phyloP scores from a whole-genome alignment of 129 eudicot species.

The Kitagawia praeruptora region DNA sequence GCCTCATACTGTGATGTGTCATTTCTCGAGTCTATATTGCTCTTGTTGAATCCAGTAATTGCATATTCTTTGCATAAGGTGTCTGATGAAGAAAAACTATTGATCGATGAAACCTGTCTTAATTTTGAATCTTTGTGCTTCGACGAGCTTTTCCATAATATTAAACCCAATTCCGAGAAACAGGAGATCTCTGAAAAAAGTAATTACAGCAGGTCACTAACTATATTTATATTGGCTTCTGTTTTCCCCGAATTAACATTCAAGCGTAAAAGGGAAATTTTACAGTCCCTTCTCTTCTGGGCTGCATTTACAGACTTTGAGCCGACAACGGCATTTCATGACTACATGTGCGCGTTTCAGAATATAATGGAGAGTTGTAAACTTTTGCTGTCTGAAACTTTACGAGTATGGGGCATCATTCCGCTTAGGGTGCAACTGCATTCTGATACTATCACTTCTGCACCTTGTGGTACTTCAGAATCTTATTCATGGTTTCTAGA shows the following conservation, averaged over 20 bases:
- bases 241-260: conserved; percentile 63
- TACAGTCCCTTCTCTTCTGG: conserved; percentile 51
- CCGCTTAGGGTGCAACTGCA: conserved; percentile 30
- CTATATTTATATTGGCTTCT: conserved; percentile 67
- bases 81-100: conserved; percentile 40
- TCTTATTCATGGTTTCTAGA: conserved; percentile 39
- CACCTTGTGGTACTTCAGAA: conserved; percentile 25
- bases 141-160: conserved; percentile 55
- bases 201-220: conserved; percentile 41
- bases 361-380: conserved; percentile 51
- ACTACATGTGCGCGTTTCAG: conserved; percentile 78
- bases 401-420: conserved; percentile 43
- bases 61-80: conserved; percentile 65
- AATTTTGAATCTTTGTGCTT: conserved; percentile 83
- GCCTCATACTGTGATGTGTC: conserved; percentile 73
- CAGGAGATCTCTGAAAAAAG: conserved; percentile 17
- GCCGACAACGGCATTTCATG: conserved; percentile 52
- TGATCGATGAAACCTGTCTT: conserved; percentile 38
- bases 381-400: conserved; percentile 39
- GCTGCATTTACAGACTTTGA: conserved; percentile 67
- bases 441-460: conserved; percentile 22
- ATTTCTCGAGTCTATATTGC: conserved; percentile 57
- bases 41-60: conserved; percentile 68
- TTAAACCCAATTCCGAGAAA: conserved; percentile 28
- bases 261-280: conserved; percentile 47